These are phyloP conservation scores for Geotrichum carabidarum DNA, from an alignment of 1,139 yeast species.

Conservation along the genomic window DNA sequence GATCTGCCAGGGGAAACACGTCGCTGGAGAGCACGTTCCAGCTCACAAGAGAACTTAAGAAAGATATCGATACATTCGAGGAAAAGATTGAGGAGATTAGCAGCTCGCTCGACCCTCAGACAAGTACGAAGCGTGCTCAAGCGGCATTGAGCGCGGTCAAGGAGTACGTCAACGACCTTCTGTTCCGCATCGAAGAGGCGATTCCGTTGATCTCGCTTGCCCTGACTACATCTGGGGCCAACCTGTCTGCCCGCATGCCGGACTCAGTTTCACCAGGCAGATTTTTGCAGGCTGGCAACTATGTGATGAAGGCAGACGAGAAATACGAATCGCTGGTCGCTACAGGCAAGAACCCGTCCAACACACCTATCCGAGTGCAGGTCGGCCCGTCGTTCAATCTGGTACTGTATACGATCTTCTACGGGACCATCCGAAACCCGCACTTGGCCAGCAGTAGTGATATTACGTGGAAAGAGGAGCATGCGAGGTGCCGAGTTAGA, in stretches of 20 bases:
- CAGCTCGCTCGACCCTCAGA: constrained; percentile 19
- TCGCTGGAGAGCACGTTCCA: constrained; percentile 54
- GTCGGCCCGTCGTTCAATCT: constrained; percentile 63
- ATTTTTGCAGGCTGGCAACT: constrained; percentile 58
- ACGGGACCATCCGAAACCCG: constrained; percentile 49
- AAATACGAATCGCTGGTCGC: not conserved
- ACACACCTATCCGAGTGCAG: constrained; percentile 26
- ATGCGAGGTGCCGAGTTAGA: constrained; percentile 50
- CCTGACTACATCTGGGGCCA: constrained; percentile 66
- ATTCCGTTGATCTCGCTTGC: constrained; percentile 68
- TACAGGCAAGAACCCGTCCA: not conserved
- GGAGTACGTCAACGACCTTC: constrained; percentile 45
- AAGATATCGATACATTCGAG: constrained; percentile 59
- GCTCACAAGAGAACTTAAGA: constrained; percentile 53
- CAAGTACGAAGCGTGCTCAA: constrained; percentile 27
- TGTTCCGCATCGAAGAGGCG: constrained; percentile 57
- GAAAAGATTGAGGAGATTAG: constrained; percentile 39
- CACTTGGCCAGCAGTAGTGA: constrained; percentile 38
- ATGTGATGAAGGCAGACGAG: constrained; percentile 43
- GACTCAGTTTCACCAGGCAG: constrained; percentile 60
- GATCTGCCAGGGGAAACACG: constrained; percentile 67
- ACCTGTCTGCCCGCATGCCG: constrained; percentile 49
- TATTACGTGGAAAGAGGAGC: constrained; percentile 72
- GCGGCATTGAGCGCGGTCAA: constrained; percentile 49
- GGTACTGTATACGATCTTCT: constrained; percentile 60